Percentiles rank a stretch among this genome's conserved stretches.
Conservation (phyloP, 805 yeast species). For the Peterozyma xylosa region DNA sequence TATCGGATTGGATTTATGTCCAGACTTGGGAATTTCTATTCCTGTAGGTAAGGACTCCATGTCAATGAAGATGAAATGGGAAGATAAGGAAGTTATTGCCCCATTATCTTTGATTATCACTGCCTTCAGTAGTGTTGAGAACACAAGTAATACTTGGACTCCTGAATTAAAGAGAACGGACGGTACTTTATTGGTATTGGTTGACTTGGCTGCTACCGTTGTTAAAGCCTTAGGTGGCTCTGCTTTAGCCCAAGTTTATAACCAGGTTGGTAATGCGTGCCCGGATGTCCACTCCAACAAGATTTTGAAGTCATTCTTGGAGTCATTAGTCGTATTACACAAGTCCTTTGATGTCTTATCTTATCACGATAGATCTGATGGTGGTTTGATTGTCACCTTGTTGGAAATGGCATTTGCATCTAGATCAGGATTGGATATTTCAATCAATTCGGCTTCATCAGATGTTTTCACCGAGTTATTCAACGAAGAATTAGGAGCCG, state of each 20-base stretch:
- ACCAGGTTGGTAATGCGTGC: conserved; percentile 72
- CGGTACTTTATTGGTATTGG: conserved; percentile 62
- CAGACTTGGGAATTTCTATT: conserved; percentile 81
- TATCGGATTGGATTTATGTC: conserved; percentile 89
- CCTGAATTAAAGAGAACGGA: conserved; percentile 59
- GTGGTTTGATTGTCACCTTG: conserved; percentile 82
- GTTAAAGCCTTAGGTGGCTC: conserved; percentile 79
- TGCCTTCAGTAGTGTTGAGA: conserved; percentile 80
- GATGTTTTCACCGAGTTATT: conserved; percentile 55
- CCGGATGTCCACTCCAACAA: conserved; percentile 75
- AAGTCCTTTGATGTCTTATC: conserved; percentile 60
- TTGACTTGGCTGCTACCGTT: conserved; percentile 61
- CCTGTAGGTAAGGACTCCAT: conserved; percentile 99
- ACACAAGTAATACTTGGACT: conserved; percentile 92
- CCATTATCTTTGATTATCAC: conserved; percentile 89
- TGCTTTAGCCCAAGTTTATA: conserved; percentile 89
- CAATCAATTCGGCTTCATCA: conserved; percentile 26
- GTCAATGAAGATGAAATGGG: conserved; percentile 99
- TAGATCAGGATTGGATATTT: conserved; percentile 70
- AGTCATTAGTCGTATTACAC: conserved; percentile 68
- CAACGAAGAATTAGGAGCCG: conserved; percentile 94
- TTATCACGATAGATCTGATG: conserved; percentile 95
- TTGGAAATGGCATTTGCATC: conserved; percentile 97
- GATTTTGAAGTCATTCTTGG: conserved; percentile 61
- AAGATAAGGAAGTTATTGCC: conserved; percentile 84